Evolutionary conservation across 768 basidiomycete genomes (phyloP), one percentile per base, ranked within the genome.

Genomic region (Amanita pseudoporphyria): DNA sequence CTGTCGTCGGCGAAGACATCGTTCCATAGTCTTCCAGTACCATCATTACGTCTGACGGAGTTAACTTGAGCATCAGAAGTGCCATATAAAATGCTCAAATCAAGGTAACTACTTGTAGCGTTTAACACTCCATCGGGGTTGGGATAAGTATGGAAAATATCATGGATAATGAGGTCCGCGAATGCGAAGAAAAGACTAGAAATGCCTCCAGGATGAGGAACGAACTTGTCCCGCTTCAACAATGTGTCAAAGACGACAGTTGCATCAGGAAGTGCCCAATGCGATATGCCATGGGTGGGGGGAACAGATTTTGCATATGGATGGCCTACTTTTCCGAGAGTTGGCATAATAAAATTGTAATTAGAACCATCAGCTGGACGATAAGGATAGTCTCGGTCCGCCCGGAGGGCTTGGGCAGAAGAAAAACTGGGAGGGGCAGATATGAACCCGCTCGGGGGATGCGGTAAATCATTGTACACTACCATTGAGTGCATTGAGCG

Each of bases 391-490:
- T 69, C 54, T 49, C 54, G 12, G 45, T 53, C 21, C 45, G 45
- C 14, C 5, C 9, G 47, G 24, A 21, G 9, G 37, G 47, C 14
- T 35, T 40, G 35, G 35, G 32, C 9, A 47, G 6, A 12, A 9
- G 18, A 18, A 18, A 37, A 19, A 4, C 33, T 45, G 6, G 51
- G 45, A 28, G 6, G 32, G 5, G 51, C 13, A 13, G 53, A 47
- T 33, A 84, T 64, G 59, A 79, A 85, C 9, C 68, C 69, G 43
- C 62, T 64, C 9, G 84, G 81, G 4, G 87, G 87, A 54, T 87
- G 87, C 3, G 86, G 85, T 31, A 91, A 75, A 62, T 88, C 88
- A 53, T 83, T 79, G 70, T 82, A 88, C 36, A 88, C 83, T 84
- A 42, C 53, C n/a, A n/a, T n/a, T n/a, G n/a, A n/a, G n/a, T n/a